These are phyloP conservation scores for Botryotinia calthae DNA, from an alignment of 2,329 filamentous ascomycete genomes.

Conservation along the genomic window DNA sequence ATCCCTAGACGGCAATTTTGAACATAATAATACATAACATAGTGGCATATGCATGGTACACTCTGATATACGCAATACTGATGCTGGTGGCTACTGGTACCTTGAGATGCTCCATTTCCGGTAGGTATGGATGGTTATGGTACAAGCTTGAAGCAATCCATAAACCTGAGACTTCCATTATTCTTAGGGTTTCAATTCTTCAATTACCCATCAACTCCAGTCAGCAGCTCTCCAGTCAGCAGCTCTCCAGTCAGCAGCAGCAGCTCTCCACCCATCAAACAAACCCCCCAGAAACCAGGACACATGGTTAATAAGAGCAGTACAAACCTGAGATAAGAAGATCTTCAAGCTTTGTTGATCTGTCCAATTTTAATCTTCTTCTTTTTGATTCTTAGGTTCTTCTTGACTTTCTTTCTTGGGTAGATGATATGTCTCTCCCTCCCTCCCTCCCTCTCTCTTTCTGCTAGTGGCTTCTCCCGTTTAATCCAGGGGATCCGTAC, in stretches of 20 bases:
- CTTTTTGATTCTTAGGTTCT: not conserved
- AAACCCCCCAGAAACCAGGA: not conserved
- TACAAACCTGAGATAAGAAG: not conserved
- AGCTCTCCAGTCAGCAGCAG: not conserved
- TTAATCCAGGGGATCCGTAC: not conserved
- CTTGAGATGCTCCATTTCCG: not conserved
- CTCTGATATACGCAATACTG: not conserved
- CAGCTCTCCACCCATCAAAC: not conserved
- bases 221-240: not conserved
- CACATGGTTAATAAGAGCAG: not conserved
- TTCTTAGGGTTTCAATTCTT: not conserved
- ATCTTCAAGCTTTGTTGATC: not conserved
- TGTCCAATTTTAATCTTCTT: slow-evolving; percentile 3
- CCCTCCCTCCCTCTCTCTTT: not conserved
- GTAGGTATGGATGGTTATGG: not conserved
- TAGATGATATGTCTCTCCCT: not conserved
- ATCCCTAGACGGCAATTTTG: not conserved
- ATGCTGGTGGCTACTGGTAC: not conserved
- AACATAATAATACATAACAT: not conserved
- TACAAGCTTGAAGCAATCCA: not conserved
- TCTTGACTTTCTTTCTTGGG: not conserved
- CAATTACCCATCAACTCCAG: not conserved
- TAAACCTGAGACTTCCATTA: not conserved
- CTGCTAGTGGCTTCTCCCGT: not conserved
- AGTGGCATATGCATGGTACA: too few relatives aligned